Evolutionary conservation across 2,329 filamentous ascomycete species (phyloP).

Genomic region (Cercospora zeina): DNA sequence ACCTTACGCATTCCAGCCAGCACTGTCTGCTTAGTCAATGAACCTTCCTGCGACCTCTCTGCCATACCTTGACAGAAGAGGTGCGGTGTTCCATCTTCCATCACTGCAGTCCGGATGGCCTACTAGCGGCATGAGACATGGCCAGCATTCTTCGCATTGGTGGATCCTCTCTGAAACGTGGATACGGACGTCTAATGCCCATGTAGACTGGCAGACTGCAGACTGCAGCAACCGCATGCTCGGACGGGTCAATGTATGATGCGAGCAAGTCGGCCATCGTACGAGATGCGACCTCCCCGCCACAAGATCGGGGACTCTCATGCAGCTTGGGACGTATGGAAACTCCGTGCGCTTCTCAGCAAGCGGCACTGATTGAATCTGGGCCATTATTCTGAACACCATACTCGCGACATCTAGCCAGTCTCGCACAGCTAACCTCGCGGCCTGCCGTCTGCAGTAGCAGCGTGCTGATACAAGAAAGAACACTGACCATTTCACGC

Average conservation of each 20-base stretch:
- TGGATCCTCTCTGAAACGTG: not conserved
- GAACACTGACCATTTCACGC: not conserved
- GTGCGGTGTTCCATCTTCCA: not conserved
- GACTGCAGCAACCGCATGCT: not conserved
- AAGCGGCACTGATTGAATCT: not conserved
- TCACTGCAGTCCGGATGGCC: not conserved
- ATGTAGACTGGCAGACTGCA: not conserved
- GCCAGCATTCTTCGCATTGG: not conserved
- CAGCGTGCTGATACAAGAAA: not conserved
- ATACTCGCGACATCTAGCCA: not conserved
- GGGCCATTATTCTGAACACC: not conserved
- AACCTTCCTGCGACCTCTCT: not conserved
- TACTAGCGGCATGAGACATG: not conserved
- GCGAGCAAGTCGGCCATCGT: not conserved
- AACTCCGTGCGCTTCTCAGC: not conserved
- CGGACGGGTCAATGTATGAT: not conserved
- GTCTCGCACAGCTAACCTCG: not conserved
- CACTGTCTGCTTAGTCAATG: not conserved
- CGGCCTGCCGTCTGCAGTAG: not conserved
- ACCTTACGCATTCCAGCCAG: not conserved
- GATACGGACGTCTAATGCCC: not conserved
- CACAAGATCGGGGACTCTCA: not conserved
- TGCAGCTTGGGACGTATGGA: not conserved
- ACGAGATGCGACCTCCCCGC: not conserved
- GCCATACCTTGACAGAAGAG: not conserved